Conservation (phyloP, 768 basidiomycete genomes). For the Trametes villosa region DNA sequence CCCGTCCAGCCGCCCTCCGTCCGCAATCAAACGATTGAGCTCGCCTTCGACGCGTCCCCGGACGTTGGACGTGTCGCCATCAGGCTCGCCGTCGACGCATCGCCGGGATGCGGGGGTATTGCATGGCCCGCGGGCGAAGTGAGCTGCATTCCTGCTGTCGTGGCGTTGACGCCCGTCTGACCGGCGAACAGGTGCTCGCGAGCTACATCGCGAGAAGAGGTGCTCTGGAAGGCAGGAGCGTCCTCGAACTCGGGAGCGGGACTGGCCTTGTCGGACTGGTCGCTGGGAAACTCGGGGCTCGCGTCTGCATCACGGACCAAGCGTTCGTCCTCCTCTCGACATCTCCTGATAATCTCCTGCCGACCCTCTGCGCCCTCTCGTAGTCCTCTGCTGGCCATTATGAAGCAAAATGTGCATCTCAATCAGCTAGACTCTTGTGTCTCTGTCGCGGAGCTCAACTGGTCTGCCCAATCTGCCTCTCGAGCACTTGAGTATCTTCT, state of each 20-base stretch:
- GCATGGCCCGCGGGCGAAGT: conserved; percentile 95
- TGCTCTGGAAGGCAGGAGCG: conserved; percentile 55
- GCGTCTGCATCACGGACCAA: conserved; percentile 88
- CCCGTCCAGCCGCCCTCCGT: conserved; percentile 60
- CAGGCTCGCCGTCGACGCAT: conserved; percentile 70
- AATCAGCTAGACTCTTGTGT: conserved; percentile 63
- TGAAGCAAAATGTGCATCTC: conserved; percentile 70
- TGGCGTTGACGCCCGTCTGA: conserved; percentile 1
- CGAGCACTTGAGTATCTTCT: conserved; percentile 3
- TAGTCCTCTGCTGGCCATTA: conserved; percentile 79
- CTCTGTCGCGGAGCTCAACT: conserved; percentile 75
- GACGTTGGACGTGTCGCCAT: conserved; percentile 41
- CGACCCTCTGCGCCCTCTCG: conserved; percentile 5
- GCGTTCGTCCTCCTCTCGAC: conserved; percentile 56
- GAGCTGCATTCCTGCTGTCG: conserved; percentile 21
- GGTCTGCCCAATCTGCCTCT: conserved; percentile 52
- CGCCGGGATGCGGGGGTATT: conserved; percentile 90
- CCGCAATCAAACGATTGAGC: conserved; percentile 49
- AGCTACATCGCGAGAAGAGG: conserved; percentile 70
- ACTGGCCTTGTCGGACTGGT: conserved; percentile 93
- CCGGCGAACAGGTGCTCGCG: conserved; percentile 65
- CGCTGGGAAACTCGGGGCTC: conserved; percentile 66
- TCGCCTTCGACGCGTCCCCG: conserved; percentile 49
- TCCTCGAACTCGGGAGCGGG: conserved; percentile 89
- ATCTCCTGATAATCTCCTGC: neutral